Conservation (phyloP, 352 stramenopile species). For the Phytophthora capsici region DNA sequence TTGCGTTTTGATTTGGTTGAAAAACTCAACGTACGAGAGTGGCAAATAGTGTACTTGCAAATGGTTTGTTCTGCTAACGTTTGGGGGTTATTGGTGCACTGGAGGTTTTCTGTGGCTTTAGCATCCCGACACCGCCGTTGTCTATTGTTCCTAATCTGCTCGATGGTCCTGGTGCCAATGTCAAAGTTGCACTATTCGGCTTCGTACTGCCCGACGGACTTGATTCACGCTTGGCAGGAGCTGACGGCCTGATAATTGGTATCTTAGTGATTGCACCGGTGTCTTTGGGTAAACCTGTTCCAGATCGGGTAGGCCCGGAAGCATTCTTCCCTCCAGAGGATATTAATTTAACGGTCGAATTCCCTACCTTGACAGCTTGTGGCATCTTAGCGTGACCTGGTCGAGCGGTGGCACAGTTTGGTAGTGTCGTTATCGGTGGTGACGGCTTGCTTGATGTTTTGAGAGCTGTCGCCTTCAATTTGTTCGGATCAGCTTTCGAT, state of each 20-base stretch:
- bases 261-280: slow-evolving; percentile 66
- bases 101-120: slow-evolving; percentile 32
- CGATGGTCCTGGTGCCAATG: slow-evolving; percentile 21
- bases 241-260: slow-evolving; percentile 71
- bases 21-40: slow-evolving; percentile 12
- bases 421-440: slow-evolving; percentile 62
- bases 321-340: slow-evolving; percentile 44
- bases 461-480: slow-evolving; percentile 42
- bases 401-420: slow-evolving; percentile 61
- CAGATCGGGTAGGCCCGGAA: slow-evolving; percentile 41
- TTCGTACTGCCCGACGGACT: slow-evolving; percentile 65
- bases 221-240: slow-evolving; percentile 72
- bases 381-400: slow-evolving; percentile 60
- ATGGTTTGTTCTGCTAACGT: slow-evolving; percentile 20
- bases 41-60: slow-evolving; percentile 14
- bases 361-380: slow-evolving; percentile 56
- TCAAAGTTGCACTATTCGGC: slow-evolving; percentile 35
- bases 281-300: slow-evolving; percentile 56
- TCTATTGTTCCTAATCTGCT: slow-evolving; percentile 49
- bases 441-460: slow-evolving; percentile 65
- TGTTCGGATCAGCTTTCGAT: slow-evolving; percentile 45
- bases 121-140: slow-evolving; percentile 18
- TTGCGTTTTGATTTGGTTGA: slow-evolving; percentile 9
- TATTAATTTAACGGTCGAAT: slow-evolving; percentile 57
- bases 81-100: slow-evolving; percentile 30